Conservation (phyloP, 352 stramenopile genomes). For the Phytophthora podocarpi region DNA sequence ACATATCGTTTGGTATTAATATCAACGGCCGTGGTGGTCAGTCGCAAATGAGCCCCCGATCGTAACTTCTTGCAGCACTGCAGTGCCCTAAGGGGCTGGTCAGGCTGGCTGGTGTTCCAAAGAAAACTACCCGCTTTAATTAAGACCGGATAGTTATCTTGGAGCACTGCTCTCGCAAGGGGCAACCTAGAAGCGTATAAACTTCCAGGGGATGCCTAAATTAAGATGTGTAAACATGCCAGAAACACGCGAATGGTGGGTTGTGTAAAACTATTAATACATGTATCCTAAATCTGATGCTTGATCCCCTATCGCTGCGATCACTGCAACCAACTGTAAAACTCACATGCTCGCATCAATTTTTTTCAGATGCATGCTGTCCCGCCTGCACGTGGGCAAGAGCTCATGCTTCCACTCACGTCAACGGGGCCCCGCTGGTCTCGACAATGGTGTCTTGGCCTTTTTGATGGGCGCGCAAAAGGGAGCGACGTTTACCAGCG, state of each 20-base stretch:
- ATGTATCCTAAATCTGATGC: not conserved
- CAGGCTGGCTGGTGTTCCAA: too few relatives aligned
- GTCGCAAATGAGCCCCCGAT: slow-evolving; percentile 25
- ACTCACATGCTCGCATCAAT: not conserved
- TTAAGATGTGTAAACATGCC: not conserved
- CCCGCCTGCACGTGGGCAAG: too few relatives aligned
- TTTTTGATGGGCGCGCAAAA: too few relatives aligned
- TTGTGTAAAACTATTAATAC: too few relatives aligned
- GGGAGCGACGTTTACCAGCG: too few relatives aligned
- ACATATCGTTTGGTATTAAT: too few relatives aligned
- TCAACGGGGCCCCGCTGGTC: too few relatives aligned
- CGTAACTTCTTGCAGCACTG: slow-evolving; percentile 7
- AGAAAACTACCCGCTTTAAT: not conserved
- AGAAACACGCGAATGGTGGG: too few relatives aligned
- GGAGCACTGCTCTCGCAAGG: not conserved
- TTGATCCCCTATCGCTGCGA: not conserved
- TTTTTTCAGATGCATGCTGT: not conserved
- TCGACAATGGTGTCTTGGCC: too few relatives aligned
- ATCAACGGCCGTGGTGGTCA: slow-evolving; percentile 14
- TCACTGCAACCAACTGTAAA: not conserved
- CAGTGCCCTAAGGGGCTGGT: too few relatives aligned
- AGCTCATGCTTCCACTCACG: too few relatives aligned
- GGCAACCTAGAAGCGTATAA: slow-evolving; percentile 4
- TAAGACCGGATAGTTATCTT: slow-evolving; percentile 11
- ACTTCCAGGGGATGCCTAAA: not conserved